Percentiles rank a stretch among this genome's conserved stretches.
These are phyloP conservation scores for Apiotrichum sp. DNA, from an alignment of 1,284 basidiomycete species.

Conservation along the genomic window DNA sequence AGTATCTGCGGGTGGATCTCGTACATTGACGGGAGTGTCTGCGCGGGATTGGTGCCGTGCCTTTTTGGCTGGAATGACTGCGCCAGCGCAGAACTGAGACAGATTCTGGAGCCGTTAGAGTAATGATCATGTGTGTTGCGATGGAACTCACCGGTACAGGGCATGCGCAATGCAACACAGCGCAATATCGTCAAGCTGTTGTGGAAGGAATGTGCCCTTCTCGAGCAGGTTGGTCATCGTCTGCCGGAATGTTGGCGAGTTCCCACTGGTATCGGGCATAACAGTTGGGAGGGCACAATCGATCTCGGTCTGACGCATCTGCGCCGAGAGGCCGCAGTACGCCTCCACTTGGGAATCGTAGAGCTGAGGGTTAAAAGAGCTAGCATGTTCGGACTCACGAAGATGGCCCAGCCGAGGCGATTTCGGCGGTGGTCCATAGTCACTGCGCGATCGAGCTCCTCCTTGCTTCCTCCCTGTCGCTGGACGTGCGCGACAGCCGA, in stretches of 20 bases:
- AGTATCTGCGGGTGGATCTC: slow-evolving; percentile 19
- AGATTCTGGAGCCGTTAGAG: slow-evolving; percentile 13
- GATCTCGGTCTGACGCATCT: slow-evolving; percentile 16
- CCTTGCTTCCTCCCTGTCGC: not conserved
- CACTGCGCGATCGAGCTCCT: slow-evolving; percentile 14
- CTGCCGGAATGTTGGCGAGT: slow-evolving; percentile 5
- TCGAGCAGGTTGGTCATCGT: slow-evolving; percentile 17
- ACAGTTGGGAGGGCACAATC: slow-evolving; percentile 6
- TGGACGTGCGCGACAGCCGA: slow-evolving; percentile 11
- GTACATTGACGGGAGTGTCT: slow-evolving; percentile 6
- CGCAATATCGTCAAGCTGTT: slow-evolving; percentile 16
- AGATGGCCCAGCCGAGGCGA: slow-evolving; percentile 24
- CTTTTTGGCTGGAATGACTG: not conserved
- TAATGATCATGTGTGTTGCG: not conserved
- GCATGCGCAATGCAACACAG: slow-evolving; percentile 16
- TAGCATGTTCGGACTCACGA: slow-evolving; percentile 10
- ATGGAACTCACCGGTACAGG: slow-evolving; percentile 14
- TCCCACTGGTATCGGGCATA: not conserved
- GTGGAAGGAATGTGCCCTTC: slow-evolving; percentile 8
- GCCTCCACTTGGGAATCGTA: slow-evolving; percentile 20
- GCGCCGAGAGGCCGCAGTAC: slow-evolving; percentile 16
- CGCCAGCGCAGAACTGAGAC: slow-evolving; percentile 11
- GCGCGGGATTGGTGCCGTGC: not conserved
- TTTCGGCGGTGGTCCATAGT: slow-evolving; percentile 18
- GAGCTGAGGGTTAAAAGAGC: slow-evolving; percentile 7